These are phyloP conservation scores for Lathyrus tuberosus DNA, from an alignment of 306 rosid species.

Conservation along the genomic window DNA sequence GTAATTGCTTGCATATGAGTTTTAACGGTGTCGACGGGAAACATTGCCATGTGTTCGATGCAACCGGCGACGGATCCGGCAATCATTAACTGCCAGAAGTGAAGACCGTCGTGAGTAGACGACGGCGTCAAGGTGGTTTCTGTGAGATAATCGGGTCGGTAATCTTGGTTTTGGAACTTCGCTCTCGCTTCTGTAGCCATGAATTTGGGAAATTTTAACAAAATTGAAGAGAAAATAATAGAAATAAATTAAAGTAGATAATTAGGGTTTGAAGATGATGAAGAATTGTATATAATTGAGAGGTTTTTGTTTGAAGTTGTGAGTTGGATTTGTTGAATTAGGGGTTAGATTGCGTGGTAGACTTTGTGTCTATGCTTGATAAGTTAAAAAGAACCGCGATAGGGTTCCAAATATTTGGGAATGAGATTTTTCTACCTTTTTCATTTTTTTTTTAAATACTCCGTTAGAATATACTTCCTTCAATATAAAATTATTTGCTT, in stretches of 20 bases:
- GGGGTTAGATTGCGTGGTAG: not conserved
- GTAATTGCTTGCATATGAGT: constrained; percentile 91
- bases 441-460: too few species aligned
- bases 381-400: not conserved
- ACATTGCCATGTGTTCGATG: constrained; percentile 88
- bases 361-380: not conserved
- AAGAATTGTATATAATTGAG: not conserved
- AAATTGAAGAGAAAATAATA: not conserved
- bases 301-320: not conserved
- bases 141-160: constrained; percentile 61
- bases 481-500: too few species aligned
- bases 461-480: too few species aligned
- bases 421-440: not conserved
- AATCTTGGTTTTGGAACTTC: constrained; percentile 74
- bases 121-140: constrained; percentile 37
- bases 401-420: constrained; percentile 43
- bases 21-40: constrained; percentile 88
- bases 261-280: constrained; percentile 15
- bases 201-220: not conserved
- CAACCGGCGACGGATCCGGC: constrained; percentile 85
- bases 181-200: constrained; percentile 81
- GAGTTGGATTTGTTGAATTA: not conserved
- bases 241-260: not conserved
- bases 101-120: constrained; percentile 76
- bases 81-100: constrained; percentile 87